Base-by-base conservation (phyloP, 192 early-diverging fungal species). In the Umbelopsis sp. region DNA sequence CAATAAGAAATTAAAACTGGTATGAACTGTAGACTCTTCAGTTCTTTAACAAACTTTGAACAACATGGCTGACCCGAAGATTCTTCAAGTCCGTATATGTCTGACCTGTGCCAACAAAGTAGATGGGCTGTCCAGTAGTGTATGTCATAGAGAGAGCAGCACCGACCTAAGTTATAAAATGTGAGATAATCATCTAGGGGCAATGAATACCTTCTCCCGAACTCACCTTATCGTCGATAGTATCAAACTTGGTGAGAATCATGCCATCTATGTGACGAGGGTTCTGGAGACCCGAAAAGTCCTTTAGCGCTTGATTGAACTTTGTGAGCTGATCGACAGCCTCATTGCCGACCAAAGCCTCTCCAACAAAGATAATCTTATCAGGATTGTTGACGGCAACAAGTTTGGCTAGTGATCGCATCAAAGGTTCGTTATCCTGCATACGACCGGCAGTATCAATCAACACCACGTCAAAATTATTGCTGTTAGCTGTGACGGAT, bases 361-460 rank as follows among this genome's bases (percentile, higher is more conserved):
- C 97, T 61, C 97, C 97, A 12, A 98, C 97, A 85, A 98, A 98
- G 58, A 98, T 83, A 68, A 98, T 95, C 81, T 98, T 98, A 82
- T 98, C 95, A 0, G 97, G 95, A 46, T 88, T 85, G 77, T 98
- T 98, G 30, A 90, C 86, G 22, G 92, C 86, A 12, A 97, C 95
- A 25, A 98, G 82, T 85, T 98, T 98, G 25, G 97, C 91, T 66
- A 98, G 83, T 0, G 97, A 93, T 16, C 97, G 88, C 97, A 98
- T 98, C 73, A 98, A 76, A 9, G 97, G 97, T 81, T 97, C 97
- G 70, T 98, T 98, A 74, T 98, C 97, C 77, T 98, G 97, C 97
- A 98, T 98, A 46, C 97, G 88, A 2, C 97, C 97, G 6, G 97
- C 97, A 4, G 97, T 98, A 74, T 98, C 97, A 37, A 98, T 91